Base-by-base conservation (phyloP, 2,329 filamentous ascomycete genomes). In the Xylariaceae sp. region DNA sequence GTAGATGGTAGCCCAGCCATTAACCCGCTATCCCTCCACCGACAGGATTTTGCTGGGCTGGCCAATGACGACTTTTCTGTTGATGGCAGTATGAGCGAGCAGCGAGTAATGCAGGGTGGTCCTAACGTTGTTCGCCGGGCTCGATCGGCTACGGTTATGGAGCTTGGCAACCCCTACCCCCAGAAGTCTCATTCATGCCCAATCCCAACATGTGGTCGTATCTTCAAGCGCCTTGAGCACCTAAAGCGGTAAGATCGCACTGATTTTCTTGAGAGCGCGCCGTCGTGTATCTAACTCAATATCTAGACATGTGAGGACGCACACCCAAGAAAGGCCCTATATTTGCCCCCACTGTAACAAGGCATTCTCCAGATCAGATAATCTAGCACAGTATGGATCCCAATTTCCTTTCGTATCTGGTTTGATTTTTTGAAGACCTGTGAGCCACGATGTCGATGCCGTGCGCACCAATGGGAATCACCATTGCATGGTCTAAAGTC, bases 201-300 rank as follows among this genome's bases (percentile, higher is more conserved):
- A n/a, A 99, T 99, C 67, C 94, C 94, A 26, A 95, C 92, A 51
- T 99, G 94, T 71, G 94, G 94, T 51, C 87, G 94, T 67, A 83
- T 96, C 58, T 99, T 99, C 83, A 99, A 99, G 85, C 87, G 94
- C 74, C 84, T 99, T 78, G 94, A 99, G 78, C 94, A 99, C 77
- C 85, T 99, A 69, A 99, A 99, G 83, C 86, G 92, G 90, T 95
- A 89, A 84, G 88, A 79, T 68, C 68, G 63, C 66, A 65, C 69
- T 68, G 67, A 71, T 67, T 66, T 67, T 70, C 70, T 74, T 56
- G 71, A 54, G 50, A 36, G 69, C 66, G 67, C 69, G 65, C 69
- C 69, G 71, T 69, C 67, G 64, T 71, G 65, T 71, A 75, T 77
- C 75, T 77, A 68, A 77, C 73, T 67, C 68, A 69, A 70, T 68